Percentiles rank a stretch among this genome's conserved stretches.
These are phyloP conservation scores for Globisporangium recalcitrans DNA, from an alignment of 352 stramenopile species.

Conservation along the genomic window DNA sequence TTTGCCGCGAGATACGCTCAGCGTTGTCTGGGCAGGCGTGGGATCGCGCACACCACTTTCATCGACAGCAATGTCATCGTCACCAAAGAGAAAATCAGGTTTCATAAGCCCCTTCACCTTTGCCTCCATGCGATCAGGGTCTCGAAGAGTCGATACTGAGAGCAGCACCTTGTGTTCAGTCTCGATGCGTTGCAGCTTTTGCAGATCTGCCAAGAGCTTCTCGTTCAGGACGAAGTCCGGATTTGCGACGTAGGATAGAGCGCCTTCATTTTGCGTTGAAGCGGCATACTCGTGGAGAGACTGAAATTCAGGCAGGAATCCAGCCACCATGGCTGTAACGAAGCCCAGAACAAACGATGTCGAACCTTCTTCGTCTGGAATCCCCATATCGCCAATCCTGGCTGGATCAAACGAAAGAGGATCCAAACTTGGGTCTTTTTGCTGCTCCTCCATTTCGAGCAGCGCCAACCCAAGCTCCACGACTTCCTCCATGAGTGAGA, in stretches of 20 bases:
- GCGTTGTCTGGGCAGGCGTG: neutral
- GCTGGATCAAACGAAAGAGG: neutral
- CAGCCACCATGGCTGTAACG: conserved; percentile 29
- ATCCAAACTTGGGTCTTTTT: neutral
- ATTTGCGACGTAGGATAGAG: conserved; percentile 21
- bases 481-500: conserved; percentile 52
- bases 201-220: conserved; percentile 33
- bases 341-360: conserved; percentile 30
- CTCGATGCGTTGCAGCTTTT: conserved; percentile 39
- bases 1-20: conserved; percentile 4
- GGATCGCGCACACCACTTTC: neutral
- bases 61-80: neutral
- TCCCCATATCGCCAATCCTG: neutral
- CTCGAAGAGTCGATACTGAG: conserved; percentile 41
- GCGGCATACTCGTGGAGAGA: conserved; percentile 17
- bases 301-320: conserved; percentile 28
- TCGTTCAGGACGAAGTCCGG: conserved; percentile 29
- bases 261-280: conserved; percentile 16
- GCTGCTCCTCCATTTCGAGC: conserved; percentile 36
- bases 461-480: conserved; percentile 38
- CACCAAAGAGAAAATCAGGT: conserved; percentile 38
- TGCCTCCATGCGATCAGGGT: conserved; percentile 33
- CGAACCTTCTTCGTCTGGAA: conserved; percentile 4
- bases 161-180: conserved; percentile 50
- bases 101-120: conserved; percentile 43